phyloP scores from a whole-genome alignment of 805 yeast species.

The Zygosaccharomyces gambellarensis region DNA sequence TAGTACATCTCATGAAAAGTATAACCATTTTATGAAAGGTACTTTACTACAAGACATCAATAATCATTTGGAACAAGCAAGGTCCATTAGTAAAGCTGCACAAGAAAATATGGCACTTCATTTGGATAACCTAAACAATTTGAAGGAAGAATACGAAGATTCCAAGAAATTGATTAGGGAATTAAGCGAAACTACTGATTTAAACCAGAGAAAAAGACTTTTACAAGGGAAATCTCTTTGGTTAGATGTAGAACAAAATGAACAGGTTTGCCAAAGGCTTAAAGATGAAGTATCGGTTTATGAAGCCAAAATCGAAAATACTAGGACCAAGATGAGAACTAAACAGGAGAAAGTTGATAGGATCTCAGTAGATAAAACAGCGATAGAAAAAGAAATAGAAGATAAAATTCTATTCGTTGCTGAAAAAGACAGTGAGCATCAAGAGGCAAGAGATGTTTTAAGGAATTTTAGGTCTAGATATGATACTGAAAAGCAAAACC shows the following conservation, averaged over 20 bases:
- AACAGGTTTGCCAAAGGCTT: conserved; percentile 17
- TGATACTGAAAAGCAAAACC: conserved; percentile 22
- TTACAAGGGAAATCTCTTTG: conserved; percentile 47
- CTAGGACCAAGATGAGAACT: conserved; percentile 14
- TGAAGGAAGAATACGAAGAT: conserved; percentile 40
- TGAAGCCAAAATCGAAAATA: conserved; percentile 19
- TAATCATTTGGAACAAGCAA: conserved; percentile 45
- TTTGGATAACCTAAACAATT: conserved; percentile 37
- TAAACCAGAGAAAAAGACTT: conserved; percentile 37
- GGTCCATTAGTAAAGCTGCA: conserved; percentile 35
- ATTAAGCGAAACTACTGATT: conserved; percentile 39
- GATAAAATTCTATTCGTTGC: conserved; percentile 12
- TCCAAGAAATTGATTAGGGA: conserved; percentile 40
- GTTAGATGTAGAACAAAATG: conserved; percentile 37
- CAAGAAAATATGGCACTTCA: conserved; percentile 39
- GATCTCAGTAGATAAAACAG: conserved; percentile 18
- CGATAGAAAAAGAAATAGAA: conserved; percentile 17
- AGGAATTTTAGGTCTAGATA: conserved; percentile 16
- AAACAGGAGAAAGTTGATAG: conserved; percentile 31
- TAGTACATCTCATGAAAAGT: conserved; percentile 68
- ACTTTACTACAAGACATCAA: conserved; percentile 66
- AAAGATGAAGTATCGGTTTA: conserved; percentile 13
- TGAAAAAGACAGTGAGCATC: conserved; percentile 19
- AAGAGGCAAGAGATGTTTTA: conserved; percentile 16
- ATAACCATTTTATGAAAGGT: conserved; percentile 73